Evolutionary conservation across 495 filamentous ascomycete genomes (phyloP).

Genomic region (Penicillium angulare): DNA sequence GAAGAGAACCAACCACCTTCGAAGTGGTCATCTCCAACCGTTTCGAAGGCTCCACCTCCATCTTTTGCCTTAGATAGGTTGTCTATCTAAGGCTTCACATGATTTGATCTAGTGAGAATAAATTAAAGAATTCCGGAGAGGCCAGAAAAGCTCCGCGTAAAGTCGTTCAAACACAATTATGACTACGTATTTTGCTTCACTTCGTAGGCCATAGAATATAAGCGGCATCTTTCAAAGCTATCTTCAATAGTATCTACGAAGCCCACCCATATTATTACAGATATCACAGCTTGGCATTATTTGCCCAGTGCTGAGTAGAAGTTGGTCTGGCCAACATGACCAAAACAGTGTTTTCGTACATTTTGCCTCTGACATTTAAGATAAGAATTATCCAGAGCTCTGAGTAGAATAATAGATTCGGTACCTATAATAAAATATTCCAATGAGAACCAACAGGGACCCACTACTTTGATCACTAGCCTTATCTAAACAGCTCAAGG

Average conservation of each 20-base stretch:
- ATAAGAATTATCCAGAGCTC: background rate
- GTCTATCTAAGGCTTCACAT: background rate
- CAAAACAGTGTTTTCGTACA: background rate
- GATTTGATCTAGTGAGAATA: background rate
- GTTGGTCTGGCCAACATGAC: background rate
- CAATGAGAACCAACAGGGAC: background rate
- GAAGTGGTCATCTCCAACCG: background rate
- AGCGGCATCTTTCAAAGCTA: background rate
- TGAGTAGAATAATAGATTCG: background rate
- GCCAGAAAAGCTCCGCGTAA: background rate
- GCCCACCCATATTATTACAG: background rate
- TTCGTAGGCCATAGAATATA: background rate
- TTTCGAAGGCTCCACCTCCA: background rate
- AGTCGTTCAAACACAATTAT: background rate
- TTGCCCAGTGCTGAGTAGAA: background rate
- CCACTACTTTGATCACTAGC: background rate
- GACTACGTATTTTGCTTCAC: background rate
- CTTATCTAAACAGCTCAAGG: background rate
- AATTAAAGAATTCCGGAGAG: background rate
- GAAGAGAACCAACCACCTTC: background rate
- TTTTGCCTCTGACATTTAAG: background rate
- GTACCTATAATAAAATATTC: background rate
- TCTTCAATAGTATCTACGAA: background rate
- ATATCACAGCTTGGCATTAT: background rate
- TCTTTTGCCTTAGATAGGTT: background rate